phyloP scores from a whole-genome alignment of 2,329 filamentous ascomycete genomes.

The Aaosphaeria pasadenensis region DNA sequence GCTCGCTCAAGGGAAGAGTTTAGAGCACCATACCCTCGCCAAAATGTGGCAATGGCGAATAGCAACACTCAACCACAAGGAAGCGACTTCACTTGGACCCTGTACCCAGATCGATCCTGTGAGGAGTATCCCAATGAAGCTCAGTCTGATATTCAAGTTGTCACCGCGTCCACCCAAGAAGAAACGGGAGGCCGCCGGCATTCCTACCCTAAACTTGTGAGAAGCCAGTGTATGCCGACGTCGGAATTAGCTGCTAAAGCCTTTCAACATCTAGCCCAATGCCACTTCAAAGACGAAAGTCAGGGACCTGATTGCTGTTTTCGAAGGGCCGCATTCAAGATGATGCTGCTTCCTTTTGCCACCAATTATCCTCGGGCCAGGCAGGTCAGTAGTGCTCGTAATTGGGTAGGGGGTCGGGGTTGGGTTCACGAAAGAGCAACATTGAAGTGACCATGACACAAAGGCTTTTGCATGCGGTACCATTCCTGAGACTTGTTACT shows the following conservation, averaged over 20 bases:
- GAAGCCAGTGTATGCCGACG: no score
- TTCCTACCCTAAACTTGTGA: no score
- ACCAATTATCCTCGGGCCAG: not conserved
- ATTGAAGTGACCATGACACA: constrained; percentile 1
- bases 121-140: no score
- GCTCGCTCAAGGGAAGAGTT: constrained; percentile 1
- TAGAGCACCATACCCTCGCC: not conserved
- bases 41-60: not conserved
- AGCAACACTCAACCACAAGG: not conserved
- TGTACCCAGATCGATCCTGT: no score
- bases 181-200: no score
- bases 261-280: not conserved
- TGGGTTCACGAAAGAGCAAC: not conserved
- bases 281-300: not conserved
- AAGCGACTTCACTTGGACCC: no score
- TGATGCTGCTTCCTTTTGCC: not conserved
- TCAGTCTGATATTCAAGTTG: no score
- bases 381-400: not conserved
- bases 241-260: no score
- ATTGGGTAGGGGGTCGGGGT: not conserved
- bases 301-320: not conserved
- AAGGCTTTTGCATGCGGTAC: not conserved
- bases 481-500: constrained; percentile 3
- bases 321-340: not conserved
- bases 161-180: no score